A percentile compares a stretch with the other conserved stretches of the same genome.
Evolutionary conservation across 306 rosid species (phyloP).

Genomic region (Cucurbita moschata): DNA sequence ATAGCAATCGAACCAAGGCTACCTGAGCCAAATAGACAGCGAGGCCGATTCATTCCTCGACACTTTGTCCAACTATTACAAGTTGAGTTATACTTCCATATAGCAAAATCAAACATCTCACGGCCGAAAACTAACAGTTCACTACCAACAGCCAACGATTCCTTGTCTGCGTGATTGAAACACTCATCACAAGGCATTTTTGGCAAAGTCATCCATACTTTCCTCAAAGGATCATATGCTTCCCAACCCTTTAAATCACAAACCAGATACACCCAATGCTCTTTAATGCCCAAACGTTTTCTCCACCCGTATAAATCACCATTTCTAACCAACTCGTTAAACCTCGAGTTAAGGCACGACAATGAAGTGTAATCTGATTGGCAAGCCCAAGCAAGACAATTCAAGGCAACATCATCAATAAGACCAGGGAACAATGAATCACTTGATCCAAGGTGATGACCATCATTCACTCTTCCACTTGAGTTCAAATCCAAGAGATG

Average conservation of each 20-base stretch:
- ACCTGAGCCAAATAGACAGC: conserved; percentile 24
- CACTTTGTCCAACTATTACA: conserved; percentile 14
- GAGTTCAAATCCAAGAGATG: conserved; percentile 3
- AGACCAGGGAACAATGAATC: conserved; percentile 53
- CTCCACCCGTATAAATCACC: conserved; percentile 19
- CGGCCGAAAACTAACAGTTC: conserved; percentile 24
- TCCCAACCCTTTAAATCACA: conserved; percentile 20
- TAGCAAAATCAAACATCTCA: conserved; percentile 14
- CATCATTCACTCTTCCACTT: conserved; percentile 49
- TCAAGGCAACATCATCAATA: conserved; percentile 19
- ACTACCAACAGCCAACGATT: conserved; percentile 25
- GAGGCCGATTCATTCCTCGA: conserved; percentile 14
- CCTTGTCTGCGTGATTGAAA: conserved; percentile 23
- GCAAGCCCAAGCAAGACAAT: conserved; percentile 17
- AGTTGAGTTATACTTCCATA: conserved; percentile 22
- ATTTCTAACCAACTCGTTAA: conserved; percentile 14
- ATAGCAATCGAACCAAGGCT: conserved; percentile 19
- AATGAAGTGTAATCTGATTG: conserved; percentile 17
- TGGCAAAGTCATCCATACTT: conserved; percentile 19
- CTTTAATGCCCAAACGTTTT: conserved; percentile 14
- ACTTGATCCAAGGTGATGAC: conserved; percentile 46
- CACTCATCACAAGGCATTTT: conserved; percentile 23
- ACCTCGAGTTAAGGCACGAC: conserved; percentile 19
- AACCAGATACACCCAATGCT: conserved; percentile 24
- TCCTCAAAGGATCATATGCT: conserved; percentile 17